Conservation (phyloP, 208 protist species). For the Wallacemonas rigidus region DNA sequence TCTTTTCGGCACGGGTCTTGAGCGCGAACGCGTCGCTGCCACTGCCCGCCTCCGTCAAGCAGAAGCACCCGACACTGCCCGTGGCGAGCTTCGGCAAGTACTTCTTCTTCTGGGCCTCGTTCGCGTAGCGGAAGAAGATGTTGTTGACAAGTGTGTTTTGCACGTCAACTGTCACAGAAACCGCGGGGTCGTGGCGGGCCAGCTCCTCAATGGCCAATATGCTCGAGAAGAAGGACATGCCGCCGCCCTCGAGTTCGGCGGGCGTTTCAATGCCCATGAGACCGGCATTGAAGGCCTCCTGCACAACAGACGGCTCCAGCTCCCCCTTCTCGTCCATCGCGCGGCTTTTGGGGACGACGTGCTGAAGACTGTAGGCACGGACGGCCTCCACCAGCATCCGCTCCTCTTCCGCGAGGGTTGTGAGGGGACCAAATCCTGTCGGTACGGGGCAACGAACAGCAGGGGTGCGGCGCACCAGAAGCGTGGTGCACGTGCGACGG, state of each 20-base stretch:
- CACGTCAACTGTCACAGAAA: constrained; percentile 89
- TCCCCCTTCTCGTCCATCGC: constrained; percentile 83
- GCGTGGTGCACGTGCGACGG: constrained; percentile 6
- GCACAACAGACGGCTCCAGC: constrained; percentile 67
- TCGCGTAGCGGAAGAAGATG: constrained; percentile 83
- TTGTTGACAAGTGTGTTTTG: constrained; percentile 94
- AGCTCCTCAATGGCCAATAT: constrained; percentile 89
- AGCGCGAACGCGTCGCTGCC: constrained; percentile 94
- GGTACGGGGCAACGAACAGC: neutral
- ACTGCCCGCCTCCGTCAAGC: constrained; percentile 80
- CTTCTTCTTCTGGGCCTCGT: constrained; percentile 72
- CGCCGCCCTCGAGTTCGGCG: constrained; percentile 58
- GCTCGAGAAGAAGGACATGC: constrained; percentile 73
- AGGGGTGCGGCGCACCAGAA: constrained; percentile 43
- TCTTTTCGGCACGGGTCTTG: constrained; percentile 82
- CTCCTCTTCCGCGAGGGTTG: constrained; percentile 64
- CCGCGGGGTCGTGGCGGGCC: constrained; percentile 83
- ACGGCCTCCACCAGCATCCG: constrained; percentile 75
- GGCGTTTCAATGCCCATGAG: constrained; percentile 88
- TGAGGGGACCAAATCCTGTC: constrained; percentile 29
- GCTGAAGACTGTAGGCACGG: constrained; percentile 57
- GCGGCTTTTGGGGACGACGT: constrained; percentile 58
- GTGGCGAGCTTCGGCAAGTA: constrained; percentile 90
- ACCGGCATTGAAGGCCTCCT: constrained; percentile 78
- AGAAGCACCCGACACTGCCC: constrained; percentile 90